phyloP scores from a whole-genome alignment of 2,329 filamentous ascomycete genomes.

The Nannizziopsis arthrosporioides region DNA sequence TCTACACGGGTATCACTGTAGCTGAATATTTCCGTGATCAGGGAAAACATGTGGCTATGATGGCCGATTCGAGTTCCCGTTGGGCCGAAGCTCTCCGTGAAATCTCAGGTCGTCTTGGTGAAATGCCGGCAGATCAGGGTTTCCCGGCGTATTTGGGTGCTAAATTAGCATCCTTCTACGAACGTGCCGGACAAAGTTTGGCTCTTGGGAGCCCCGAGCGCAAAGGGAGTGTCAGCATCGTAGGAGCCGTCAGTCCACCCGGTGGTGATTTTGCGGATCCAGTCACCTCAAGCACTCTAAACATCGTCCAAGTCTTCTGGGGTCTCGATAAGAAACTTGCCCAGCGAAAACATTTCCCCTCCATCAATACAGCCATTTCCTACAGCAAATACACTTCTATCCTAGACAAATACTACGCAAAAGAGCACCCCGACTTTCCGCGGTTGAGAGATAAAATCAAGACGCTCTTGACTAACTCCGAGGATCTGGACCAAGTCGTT shows the following conservation, averaged over 20 bases:
- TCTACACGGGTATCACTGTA: slow-evolving; percentile 92
- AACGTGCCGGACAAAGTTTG: slow-evolving; percentile 81
- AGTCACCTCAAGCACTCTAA: slow-evolving; percentile 81
- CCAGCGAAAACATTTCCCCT: slow-evolving; percentile 97
- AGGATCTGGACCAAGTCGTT: slow-evolving; percentile 96
- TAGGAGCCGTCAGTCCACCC: slow-evolving; percentile 91
- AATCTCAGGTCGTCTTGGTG: slow-evolving; percentile 93
- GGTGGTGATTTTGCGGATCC: slow-evolving; percentile 99
- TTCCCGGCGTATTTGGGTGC: slow-evolving; percentile 95
- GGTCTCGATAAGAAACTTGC: slow-evolving; percentile 99
- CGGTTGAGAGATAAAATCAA: slow-evolving; percentile 84
- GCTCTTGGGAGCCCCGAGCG: slow-evolving; percentile 81
- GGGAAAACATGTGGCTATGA: slow-evolving; percentile 97
- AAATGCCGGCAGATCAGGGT: slow-evolving; percentile 99
- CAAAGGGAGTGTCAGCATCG: slow-evolving; percentile 87
- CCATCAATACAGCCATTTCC: slow-evolving; percentile 85
- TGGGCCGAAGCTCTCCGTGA: slow-evolving; percentile 99
- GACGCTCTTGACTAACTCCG: slow-evolving; percentile 85
- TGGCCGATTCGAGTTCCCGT: slow-evolving; percentile 95
- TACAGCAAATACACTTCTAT: slow-evolving; percentile 93
- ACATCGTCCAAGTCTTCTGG: slow-evolving; percentile 99
- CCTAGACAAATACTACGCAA: slow-evolving; percentile 87
- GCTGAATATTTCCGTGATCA: slow-evolving; percentile 96
- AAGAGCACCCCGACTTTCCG: slow-evolving; percentile 88
- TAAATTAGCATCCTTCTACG: slow-evolving; percentile 98